phyloP scores from a whole-genome alignment of 2,329 filamentous ascomycete species.

The Calonectria hongkongensis region DNA sequence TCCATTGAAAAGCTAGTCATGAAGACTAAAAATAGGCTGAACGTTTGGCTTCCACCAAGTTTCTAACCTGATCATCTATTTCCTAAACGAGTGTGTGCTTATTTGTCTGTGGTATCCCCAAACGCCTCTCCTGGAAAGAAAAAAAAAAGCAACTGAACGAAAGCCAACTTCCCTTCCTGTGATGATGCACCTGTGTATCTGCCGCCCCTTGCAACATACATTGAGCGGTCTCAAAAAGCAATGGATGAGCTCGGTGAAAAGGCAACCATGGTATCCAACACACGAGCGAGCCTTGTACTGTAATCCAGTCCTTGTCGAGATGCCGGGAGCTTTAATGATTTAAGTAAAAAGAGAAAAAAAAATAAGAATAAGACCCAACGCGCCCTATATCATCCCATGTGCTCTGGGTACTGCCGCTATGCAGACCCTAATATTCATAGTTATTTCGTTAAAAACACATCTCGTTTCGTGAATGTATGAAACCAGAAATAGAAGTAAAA shows the following conservation, averaged over 20 bases:
- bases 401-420: constrained; percentile 48
- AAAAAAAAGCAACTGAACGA: constrained; percentile 34
- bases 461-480: constrained; percentile 56
- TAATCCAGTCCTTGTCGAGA: constrained; percentile 42
- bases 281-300: constrained; percentile 46
- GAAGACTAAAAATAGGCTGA: not conserved
- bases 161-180: constrained; percentile 43
- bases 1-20: constrained; percentile 26
- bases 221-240: constrained; percentile 45
- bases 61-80: constrained; percentile 46
- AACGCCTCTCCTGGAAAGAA: constrained; percentile 38
- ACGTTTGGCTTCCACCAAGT: constrained; percentile 25
- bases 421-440: constrained; percentile 54
- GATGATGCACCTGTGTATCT: constrained; percentile 48
- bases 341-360: constrained; percentile 41
- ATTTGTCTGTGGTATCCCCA: constrained; percentile 37
- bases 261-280: constrained; percentile 41
- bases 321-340: constrained; percentile 46
- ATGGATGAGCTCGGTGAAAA: constrained; percentile 41
- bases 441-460: constrained; percentile 59
- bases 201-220: constrained; percentile 50
- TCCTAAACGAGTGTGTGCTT: constrained; percentile 54
- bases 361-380: constrained; percentile 44
- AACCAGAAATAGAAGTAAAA: constrained; percentile 53
- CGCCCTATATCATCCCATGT: constrained; percentile 55